These are phyloP conservation scores for Globisporangium nodosum DNA, from an alignment of 352 stramenopile species.

Conservation along the genomic window DNA sequence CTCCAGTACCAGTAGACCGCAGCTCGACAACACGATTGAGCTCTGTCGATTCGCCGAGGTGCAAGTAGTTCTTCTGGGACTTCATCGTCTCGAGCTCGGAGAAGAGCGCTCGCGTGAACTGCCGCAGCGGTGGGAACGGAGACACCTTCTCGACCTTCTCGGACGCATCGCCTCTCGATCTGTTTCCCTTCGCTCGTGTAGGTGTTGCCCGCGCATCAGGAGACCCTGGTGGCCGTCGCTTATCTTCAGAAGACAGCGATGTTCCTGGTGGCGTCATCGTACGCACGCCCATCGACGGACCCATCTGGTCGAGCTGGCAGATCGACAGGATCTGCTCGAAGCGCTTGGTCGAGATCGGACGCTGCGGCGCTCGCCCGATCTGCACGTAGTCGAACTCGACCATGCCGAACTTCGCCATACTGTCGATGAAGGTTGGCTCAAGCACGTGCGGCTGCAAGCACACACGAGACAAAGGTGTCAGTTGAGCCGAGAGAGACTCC, in stretches of 20 bases:
- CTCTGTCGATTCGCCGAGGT: conserved; percentile 36
- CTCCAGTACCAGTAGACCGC: neutral
- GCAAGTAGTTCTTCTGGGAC: conserved; percentile 52
- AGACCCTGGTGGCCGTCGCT: neutral
- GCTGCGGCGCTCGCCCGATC: conserved; percentile 26
- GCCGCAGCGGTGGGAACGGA: conserved; percentile 33
- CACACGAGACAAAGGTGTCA: too few species aligned
- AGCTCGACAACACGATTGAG: conserved; percentile 43
- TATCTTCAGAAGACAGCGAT: neutral
- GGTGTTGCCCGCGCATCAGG: neutral
- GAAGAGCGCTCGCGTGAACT: conserved; percentile 35
- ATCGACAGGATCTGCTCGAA: conserved; percentile 61
- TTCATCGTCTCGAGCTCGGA: conserved; percentile 62
- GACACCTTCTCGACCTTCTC: conserved; percentile 3
- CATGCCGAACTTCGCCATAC: conserved; percentile 58
- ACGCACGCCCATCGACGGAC: conserved; percentile 24
- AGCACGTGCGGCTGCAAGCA: conserved; percentile 29
- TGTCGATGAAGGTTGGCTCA: conserved; percentile 56
- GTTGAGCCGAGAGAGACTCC: too few species aligned
- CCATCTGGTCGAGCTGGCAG: conserved; percentile 54
- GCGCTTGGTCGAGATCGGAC: conserved; percentile 49
- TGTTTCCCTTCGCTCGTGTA: neutral
- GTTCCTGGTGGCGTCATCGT: neutral
- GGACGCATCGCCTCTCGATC: neutral
- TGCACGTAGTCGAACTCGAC: conserved; percentile 78